Conservation (phyloP, 2,329 filamentous ascomycete species). For the Colletotrichum lupini region DNA sequence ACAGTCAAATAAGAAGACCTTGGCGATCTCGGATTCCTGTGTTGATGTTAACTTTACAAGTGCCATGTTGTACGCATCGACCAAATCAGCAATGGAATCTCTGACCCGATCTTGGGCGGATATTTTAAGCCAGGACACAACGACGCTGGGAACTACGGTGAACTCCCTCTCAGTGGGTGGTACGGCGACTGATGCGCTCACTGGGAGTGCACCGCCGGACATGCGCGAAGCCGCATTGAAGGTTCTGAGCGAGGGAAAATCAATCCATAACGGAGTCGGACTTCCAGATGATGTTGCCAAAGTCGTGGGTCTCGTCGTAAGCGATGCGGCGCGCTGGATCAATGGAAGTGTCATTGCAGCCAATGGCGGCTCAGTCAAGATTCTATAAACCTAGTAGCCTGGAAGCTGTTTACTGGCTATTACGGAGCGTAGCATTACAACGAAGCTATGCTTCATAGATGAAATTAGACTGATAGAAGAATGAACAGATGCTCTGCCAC, state of each 20-base stretch:
- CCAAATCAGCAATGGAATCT: conserved; percentile 48
- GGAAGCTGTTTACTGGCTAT: too few species aligned
- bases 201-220: conserved; percentile 41
- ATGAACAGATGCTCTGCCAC: too few species aligned
- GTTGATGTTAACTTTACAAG: not conserved
- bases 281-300: conserved; percentile 50
- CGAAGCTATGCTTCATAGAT: too few species aligned
- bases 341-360: conserved; percentile 49
- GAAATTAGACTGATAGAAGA: too few species aligned
- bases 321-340: conserved; percentile 47
- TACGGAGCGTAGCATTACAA: too few species aligned
- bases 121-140: conserved; percentile 47
- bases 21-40: not conserved
- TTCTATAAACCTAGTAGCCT: conserved; percentile 30
- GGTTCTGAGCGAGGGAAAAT: not conserved
- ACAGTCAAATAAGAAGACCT: not conserved
- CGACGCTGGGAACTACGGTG: conserved; percentile 48
- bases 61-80: conserved; percentile 45
- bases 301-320: conserved; percentile 47
- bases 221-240: not conserved
- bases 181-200: conserved; percentile 48
- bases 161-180: conserved; percentile 46
- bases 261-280: conserved; percentile 38
- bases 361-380: conserved; percentile 49
- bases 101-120: conserved; percentile 50